Conservation (phyloP, 2,329 filamentous ascomycete species). For the Claviceps humidiphila region DNA sequence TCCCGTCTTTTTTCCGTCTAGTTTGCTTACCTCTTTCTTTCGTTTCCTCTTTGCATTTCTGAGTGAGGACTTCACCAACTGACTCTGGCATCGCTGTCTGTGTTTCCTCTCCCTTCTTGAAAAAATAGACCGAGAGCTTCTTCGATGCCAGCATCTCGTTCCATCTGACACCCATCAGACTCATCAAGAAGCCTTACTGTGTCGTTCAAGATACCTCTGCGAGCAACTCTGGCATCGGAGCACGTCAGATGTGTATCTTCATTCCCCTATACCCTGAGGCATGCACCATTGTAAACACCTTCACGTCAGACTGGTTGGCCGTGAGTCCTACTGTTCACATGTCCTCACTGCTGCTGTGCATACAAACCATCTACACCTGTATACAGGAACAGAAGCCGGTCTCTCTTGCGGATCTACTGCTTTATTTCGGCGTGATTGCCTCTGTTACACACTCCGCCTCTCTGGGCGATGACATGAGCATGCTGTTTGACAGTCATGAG, state of each 20-base stretch:
- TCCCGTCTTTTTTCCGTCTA: background rate
- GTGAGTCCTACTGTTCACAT: background rate
- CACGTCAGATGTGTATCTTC: constrained; percentile 1
- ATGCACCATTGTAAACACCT: constrained; percentile 1
- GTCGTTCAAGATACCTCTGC: constrained; percentile 2
- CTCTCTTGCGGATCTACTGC: background rate
- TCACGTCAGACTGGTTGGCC: background rate
- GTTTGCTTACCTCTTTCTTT: background rate
- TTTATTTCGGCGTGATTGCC: constrained; percentile 1
- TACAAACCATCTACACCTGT: constrained; percentile 4
- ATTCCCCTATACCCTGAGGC: constrained; percentile 4
- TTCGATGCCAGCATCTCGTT: constrained; percentile 1
- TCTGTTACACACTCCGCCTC: constrained; percentile 1
- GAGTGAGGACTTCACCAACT: too few species aligned
- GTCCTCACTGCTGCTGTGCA: background rate
- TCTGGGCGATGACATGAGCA: background rate
- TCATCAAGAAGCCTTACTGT: constrained; percentile 3
- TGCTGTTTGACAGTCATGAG: constrained; percentile 1
- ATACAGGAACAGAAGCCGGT: constrained; percentile 1
- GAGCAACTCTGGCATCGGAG: background rate
- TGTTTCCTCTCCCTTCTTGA: background rate
- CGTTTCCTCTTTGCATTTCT: too few species aligned
- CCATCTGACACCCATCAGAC: constrained; percentile 4
- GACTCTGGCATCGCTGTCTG: too few species aligned
- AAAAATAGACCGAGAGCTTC: background rate